These are phyloP conservation scores for Chaetomiaceae sp. DNA, from an alignment of 2,329 filamentous ascomycete genomes.

Conservation along the genomic window DNA sequence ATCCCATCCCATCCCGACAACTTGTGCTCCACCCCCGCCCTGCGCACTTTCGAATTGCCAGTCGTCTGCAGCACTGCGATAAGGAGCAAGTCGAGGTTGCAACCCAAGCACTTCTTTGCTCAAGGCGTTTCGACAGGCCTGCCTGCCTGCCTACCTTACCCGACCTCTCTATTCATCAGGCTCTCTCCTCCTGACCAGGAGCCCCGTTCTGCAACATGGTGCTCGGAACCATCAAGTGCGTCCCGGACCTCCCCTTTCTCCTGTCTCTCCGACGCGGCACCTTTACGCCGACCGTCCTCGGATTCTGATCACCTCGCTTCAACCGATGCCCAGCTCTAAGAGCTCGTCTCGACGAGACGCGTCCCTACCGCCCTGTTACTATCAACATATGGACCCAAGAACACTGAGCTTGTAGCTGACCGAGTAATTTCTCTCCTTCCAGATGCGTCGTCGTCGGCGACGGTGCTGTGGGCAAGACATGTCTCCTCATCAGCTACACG, in stretches of 20 bases:
- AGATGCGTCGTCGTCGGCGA: constrained; percentile 99
- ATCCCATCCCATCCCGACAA: constrained; percentile 18
- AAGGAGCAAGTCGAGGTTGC: constrained; percentile 21
- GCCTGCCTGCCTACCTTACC: too few relatives aligned
- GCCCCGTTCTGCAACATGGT: constrained; percentile 48
- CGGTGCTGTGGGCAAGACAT: constrained; percentile 99
- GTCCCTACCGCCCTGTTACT: not conserved
- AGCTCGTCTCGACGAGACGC: not conserved
- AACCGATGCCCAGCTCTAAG: not conserved
- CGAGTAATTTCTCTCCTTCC: constrained; percentile 12
- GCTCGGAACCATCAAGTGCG: constrained; percentile 62
- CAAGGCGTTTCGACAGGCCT: too few relatives aligned
- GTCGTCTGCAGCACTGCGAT: constrained; percentile 23
- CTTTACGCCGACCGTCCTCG: constrained; percentile 13
- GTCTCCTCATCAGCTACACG: constrained; percentile 97
- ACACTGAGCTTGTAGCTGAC: constrained; percentile 3
- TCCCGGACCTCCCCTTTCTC: constrained; percentile 19
- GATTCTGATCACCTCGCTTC: not conserved
- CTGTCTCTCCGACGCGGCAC: not conserved
- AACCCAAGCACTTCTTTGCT: too few relatives aligned
- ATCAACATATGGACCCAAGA: too few relatives aligned
- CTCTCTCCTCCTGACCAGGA: constrained; percentile 35
- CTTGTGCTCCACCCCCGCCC: constrained; percentile 25
- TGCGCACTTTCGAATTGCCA: constrained; percentile 23
- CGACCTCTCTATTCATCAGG: constrained; percentile 16